Conservation (phyloP, 2,329 filamentous ascomycete species). For the Fusarium avenaceum region DNA sequence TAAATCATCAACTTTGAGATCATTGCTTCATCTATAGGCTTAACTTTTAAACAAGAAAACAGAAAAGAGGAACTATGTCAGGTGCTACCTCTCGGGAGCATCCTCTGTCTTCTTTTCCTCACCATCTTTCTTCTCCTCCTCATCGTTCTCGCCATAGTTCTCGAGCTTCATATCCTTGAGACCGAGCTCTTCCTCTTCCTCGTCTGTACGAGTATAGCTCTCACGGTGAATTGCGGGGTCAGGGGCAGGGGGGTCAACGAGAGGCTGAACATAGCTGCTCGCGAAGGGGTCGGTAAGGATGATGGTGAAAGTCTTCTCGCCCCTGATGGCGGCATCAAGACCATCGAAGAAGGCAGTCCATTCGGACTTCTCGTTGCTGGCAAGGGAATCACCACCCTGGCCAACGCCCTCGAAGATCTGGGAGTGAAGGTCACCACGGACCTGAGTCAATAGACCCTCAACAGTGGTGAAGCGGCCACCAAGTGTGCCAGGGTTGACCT, state of each 20-base stretch:
- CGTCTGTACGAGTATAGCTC: conserved; percentile 87
- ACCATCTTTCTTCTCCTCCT: conserved; percentile 47
- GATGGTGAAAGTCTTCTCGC: conserved; percentile 84
- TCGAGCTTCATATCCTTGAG: conserved; percentile 94
- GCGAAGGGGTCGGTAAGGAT: conserved; percentile 90
- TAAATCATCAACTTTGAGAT: conserved; percentile 11
- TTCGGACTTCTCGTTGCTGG: conserved; percentile 71
- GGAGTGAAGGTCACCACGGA: conserved; percentile 87
- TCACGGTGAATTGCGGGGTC: conserved; percentile 86
- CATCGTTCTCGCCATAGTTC: conserved; percentile 73
- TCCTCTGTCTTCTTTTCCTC: conserved; percentile 31
- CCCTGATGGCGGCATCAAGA: conserved; percentile 82
- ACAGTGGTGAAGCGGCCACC: conserved; percentile 97
- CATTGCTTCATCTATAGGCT: conserved; percentile 39
- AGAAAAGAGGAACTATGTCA: not conserved
- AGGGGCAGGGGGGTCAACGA: conserved; percentile 76
- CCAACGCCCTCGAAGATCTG: conserved; percentile 83
- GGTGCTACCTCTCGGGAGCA: conserved; percentile 31
- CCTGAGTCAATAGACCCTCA: conserved; percentile 91
- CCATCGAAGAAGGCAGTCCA: conserved; percentile 87
- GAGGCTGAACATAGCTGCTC: conserved; percentile 92
- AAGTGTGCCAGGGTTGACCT: conserved; percentile 92
- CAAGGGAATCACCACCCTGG: conserved; percentile 83
- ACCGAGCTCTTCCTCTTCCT: conserved; percentile 95
- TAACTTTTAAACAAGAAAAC: conserved; percentile 26